A percentile compares a stretch with the other conserved stretches of the same genome.
Conservation (phyloP, 257 asterid species). For the Salvia splendens region DNA sequence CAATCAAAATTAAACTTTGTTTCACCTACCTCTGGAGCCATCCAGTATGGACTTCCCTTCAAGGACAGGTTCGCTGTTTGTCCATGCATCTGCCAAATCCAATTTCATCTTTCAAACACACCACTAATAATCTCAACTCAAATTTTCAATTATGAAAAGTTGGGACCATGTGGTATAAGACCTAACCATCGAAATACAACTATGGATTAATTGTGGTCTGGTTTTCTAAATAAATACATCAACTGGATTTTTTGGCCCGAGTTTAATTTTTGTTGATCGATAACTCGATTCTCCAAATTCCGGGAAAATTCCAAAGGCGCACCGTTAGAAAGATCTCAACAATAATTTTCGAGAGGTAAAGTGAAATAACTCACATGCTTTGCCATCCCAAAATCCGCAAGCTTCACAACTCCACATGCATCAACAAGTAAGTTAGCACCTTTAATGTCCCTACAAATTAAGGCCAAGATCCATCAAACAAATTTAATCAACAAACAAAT, state of each 20-base stretch:
- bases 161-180: too few species aligned
- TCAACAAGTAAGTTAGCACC: conserved; percentile 95
- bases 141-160: too few species aligned
- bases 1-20: background rate
- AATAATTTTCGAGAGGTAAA: too few species aligned
- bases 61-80: conserved; percentile 71
- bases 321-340: too few species aligned
- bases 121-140: background rate
- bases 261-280: too few species aligned
- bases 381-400: conserved; percentile 98
- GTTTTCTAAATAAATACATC: too few species aligned
- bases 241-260: too few species aligned
- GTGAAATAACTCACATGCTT: conserved; percentile 64
- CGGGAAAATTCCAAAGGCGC: too few species aligned
- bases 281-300: too few species aligned
- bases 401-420: conserved; percentile 92
- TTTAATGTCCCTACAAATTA: conserved; percentile 71
- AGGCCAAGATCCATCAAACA: background rate
- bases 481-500: background rate
- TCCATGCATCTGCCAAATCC: conserved; percentile 62
- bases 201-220: too few species aligned
- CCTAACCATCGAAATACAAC: too few species aligned
- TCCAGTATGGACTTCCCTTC: conserved; percentile 95
- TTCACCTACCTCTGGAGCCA: conserved; percentile 87
- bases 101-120: background rate